Evolutionary conservation across 129 eudicot species (phyloP).

Genomic region (Flaveria trinervia): DNA sequence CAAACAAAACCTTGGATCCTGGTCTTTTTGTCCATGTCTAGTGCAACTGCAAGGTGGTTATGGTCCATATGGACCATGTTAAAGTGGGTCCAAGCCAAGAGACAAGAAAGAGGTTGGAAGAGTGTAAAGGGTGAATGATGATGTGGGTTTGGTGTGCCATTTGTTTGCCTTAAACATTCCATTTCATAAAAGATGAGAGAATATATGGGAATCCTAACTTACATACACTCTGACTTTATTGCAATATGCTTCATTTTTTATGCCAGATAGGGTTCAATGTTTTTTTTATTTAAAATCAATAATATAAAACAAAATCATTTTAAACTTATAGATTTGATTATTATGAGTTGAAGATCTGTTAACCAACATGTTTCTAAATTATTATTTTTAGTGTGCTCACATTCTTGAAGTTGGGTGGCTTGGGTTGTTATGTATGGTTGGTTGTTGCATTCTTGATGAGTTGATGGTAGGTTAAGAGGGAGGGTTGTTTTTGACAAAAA

Average conservation of each 20-base stretch:
- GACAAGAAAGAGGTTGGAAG: constrained; percentile 34
- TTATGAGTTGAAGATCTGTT: neutral
- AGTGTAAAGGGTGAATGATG: constrained; percentile 43
- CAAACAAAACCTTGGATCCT: constrained; percentile 22
- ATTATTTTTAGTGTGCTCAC: neutral
- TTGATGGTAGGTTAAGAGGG: neutral
- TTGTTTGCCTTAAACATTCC: constrained; percentile 5
- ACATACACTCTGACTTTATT: constrained; percentile 3
- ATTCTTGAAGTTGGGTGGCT: neutral
- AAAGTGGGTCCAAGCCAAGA: constrained; percentile 30
- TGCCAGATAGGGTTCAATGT: neutral
- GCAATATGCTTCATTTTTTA: neutral
- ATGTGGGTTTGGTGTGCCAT: constrained; percentile 31
- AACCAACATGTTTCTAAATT: neutral
- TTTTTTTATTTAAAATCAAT: neutral
- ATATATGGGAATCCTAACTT: constrained; percentile 8
- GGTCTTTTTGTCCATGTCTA: constrained; percentile 26
- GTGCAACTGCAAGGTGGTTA: constrained; percentile 3
- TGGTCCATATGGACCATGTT: constrained; percentile 34
- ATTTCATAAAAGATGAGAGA: neutral
- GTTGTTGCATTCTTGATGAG: constrained; percentile 5
- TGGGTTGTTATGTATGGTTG: neutral
- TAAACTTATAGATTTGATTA: neutral
- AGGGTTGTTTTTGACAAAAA: neutral
- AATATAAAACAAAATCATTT: neutral